Percentiles rank a stretch among this genome's conserved stretches.
phyloP scores from a whole-genome alignment of 768 basidiomycete genomes.

The Cantharellus anzutake region DNA sequence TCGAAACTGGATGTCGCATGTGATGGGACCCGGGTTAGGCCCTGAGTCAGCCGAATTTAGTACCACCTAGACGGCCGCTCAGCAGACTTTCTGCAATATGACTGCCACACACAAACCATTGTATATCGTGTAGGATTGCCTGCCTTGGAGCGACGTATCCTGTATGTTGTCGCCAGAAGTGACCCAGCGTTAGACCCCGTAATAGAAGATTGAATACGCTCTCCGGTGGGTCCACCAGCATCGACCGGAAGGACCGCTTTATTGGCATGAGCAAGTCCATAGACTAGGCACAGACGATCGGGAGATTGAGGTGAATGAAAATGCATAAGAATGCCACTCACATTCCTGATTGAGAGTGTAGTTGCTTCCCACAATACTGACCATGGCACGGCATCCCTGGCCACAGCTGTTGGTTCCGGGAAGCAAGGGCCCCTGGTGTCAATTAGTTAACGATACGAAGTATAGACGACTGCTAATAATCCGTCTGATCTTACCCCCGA shows the following conservation, averaged over 20 bases:
- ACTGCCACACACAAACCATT: no score
- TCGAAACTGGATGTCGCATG: background rate
- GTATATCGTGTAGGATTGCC: no score
- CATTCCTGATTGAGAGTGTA: constrained; percentile 60
- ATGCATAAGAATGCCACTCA: constrained; percentile 16
- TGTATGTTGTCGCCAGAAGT: constrained; percentile 39
- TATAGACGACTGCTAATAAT: background rate
- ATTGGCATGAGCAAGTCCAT: constrained; percentile 54
- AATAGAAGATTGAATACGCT: constrained; percentile 46
- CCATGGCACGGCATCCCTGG: constrained; percentile 44
- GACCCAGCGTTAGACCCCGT: constrained; percentile 37
- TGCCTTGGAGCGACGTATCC: background rate
- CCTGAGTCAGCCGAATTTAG: no score
- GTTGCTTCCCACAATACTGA: constrained; percentile 44
- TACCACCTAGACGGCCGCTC: no score
- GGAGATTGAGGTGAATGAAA: background rate
- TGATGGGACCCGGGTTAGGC: background rate
- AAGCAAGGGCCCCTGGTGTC: constrained; percentile 1
- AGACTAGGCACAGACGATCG: constrained; percentile 23
- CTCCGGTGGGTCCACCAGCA: constrained; percentile 42
- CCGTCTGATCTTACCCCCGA: constrained; percentile 20
- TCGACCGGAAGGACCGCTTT: constrained; percentile 58
- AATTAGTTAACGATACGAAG: background rate
- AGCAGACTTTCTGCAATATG: no score
- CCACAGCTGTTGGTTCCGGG: constrained; percentile 22